Base-by-base conservation (phyloP, 768 basidiomycete species). In the Mycena amicta region DNA sequence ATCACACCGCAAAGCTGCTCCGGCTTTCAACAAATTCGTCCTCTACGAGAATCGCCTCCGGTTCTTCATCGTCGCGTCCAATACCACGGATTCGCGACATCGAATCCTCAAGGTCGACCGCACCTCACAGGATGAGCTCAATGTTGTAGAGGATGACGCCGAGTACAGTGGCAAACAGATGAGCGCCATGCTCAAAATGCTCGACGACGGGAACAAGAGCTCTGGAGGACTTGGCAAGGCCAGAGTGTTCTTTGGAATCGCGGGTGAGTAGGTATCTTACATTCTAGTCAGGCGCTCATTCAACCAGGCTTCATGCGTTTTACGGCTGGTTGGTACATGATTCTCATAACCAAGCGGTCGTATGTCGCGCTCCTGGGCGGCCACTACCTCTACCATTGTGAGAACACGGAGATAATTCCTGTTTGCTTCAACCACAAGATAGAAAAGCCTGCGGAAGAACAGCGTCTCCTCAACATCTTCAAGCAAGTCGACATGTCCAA, bases 401-500 rank as follows among this genome's bases (percentile, higher is more conserved):
- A 98, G 68, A 88, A 83, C 65, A 92, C 94, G 2, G 90, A 94
- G 30, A 87, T 95, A 30, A 74, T 93, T 15, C 86, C 92, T 2
- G 79, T 98, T 26, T 83, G 83, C 18, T 83, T 83, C 66, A 90
- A 85, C 59, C 92, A 89, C 74, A 94, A 89, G 74, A 73, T 93
- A 20, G 96, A 97, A 45, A 90, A 90, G 63, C 89, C 89, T 0
- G 80, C 90, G 0, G 94, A 97, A 67, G 95, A 98, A 68, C 90
- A 91, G 67, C 86, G 93, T 8, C 79, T 95, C 30, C 85, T 95
- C 77, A 89, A 86, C 59, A 84, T 92, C 8, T 99, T 98, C 79
- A 95, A 94, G 70, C 93, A 95, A 72, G 95, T 98, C 1, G 96
- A 99, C 68, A 86, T 98, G 82, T 89, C 90, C n/a, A 98, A 98